These are phyloP conservation scores for Globisporangium ultimum DNA, from an alignment of 352 stramenopile genomes.

Conservation along the genomic window DNA sequence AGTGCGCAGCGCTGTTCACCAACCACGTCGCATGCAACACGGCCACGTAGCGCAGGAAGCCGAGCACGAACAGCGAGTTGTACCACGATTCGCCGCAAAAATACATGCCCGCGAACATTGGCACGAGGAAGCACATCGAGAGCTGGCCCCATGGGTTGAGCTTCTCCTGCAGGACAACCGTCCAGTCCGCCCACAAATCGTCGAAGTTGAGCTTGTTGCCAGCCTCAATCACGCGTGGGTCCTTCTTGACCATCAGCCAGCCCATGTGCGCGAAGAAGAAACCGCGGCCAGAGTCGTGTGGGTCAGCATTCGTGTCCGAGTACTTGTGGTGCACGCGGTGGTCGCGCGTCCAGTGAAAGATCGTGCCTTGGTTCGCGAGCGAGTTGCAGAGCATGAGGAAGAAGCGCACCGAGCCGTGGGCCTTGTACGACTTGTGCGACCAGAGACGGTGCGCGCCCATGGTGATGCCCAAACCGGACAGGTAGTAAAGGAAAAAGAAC, in stretches of 20 bases:
- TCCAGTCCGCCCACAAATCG: slow-evolving; percentile 93
- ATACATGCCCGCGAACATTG: slow-evolving; percentile 86
- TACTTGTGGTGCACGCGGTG: slow-evolving; percentile 99
- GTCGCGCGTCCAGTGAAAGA: slow-evolving; percentile 98
- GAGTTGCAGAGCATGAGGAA: slow-evolving; percentile 98
- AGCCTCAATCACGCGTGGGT: slow-evolving; percentile 85
- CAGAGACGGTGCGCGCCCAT: slow-evolving; percentile 96
- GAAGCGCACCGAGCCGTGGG: slow-evolving; percentile 83
- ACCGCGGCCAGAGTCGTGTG: slow-evolving; percentile 95
- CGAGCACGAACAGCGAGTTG: slow-evolving; percentile 95
- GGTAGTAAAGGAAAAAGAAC: slow-evolving; percentile 91
- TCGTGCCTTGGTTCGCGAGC: slow-evolving; percentile 95
- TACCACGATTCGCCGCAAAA: slow-evolving; percentile 93
- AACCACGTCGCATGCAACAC: slow-evolving; percentile 98
- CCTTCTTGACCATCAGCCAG: slow-evolving; percentile 98
- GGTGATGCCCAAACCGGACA: slow-evolving; percentile 97
- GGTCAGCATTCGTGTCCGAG: slow-evolving; percentile 93
- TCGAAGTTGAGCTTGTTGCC: slow-evolving; percentile 94
- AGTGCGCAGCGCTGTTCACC: slow-evolving; percentile 97
- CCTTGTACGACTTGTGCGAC: slow-evolving; percentile 96
- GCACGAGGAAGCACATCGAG: slow-evolving; percentile 97
- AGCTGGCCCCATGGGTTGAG: slow-evolving; percentile 97
- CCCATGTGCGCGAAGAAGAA: slow-evolving; percentile 99
- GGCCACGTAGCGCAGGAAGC: slow-evolving; percentile 91
- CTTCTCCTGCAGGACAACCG: slow-evolving; percentile 95